These are phyloP conservation scores for Candida sanyaensis DNA, from an alignment of 1,139 yeast species.

Conservation along the genomic window DNA sequence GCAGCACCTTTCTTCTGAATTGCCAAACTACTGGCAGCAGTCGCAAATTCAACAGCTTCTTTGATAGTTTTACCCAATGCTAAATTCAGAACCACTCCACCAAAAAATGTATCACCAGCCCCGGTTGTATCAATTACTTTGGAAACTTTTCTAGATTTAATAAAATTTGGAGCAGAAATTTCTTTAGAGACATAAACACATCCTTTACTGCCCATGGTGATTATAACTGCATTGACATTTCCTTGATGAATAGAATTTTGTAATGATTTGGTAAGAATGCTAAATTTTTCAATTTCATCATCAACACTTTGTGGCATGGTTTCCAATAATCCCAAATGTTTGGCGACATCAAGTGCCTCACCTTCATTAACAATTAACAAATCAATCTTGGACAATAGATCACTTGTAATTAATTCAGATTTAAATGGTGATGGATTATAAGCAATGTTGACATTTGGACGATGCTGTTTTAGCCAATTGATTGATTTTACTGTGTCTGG, in stretches of 20 bases:
- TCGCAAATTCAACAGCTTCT: constrained; percentile 68
- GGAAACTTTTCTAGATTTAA: constrained; percentile 32
- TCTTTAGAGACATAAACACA: constrained; percentile 44
- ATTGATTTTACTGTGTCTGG: constrained; percentile 60
- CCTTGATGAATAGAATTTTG: constrained; percentile 32
- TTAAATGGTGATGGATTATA: constrained; percentile 91
- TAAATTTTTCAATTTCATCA: constrained; percentile 34
- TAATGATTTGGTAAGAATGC: constrained; percentile 33
- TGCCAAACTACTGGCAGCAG: constrained; percentile 76
- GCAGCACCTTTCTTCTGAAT: constrained; percentile 88
- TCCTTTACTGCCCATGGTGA: constrained; percentile 83
- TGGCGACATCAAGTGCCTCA: constrained; percentile 60
- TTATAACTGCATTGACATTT: constrained; percentile 51
- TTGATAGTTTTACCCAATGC: constrained; percentile 43
- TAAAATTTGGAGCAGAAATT: constrained; percentile 10
- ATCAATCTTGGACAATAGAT: constrained; percentile 53
- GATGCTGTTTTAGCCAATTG: constrained; percentile 52
- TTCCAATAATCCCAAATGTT: constrained; percentile 17
- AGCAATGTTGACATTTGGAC: constrained; percentile 52
- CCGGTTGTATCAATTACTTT: constrained; percentile 88
- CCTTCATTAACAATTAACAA: constrained; percentile 81
- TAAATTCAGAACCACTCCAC: constrained; percentile 68
- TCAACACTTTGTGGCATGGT: constrained; percentile 16
- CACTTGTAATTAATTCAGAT: constrained; percentile 33
- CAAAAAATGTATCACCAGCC: constrained; percentile 96